Base-by-base conservation (phyloP, 2,329 filamentous ascomycete genomes). In the Westerdykella ornata region DNA sequence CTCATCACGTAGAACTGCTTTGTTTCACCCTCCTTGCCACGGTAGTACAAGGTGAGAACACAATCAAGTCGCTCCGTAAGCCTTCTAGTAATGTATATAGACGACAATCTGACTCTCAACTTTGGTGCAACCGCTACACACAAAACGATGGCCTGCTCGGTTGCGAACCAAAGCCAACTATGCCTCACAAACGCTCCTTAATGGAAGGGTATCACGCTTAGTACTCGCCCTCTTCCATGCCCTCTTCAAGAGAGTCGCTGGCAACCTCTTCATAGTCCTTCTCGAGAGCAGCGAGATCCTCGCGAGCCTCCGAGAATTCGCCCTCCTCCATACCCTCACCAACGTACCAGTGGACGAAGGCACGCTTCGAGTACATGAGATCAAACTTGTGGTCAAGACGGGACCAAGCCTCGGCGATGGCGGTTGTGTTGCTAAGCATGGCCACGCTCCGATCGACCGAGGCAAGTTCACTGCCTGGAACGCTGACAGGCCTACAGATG, bases 371-470 rank as follows among this genome's bases (percentile, higher is more conserved):
- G 75, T 85, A 84, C 82, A 85, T 85, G 57, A 85, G 81, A 57
- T 85, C 81, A 68, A 85, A 85, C 72, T 85, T 85, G 75, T 82
- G 73, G 69, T 84, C 80, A 37, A 85, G 75, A 49, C 80, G 77
- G 46, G 80, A 82, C 81, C 81, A 85, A 39, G 82, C 81, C 69
- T 85, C 81, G 45, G 81, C 78, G 52, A 85, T 85, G 60, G 81
- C 81, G 18, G 81, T 85, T 43, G 81, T 85, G 75, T 85, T 85
- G 72, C 80, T 84, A 57, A 85, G 72, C 81, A 85, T 85, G 48
- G 80, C 79, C 55, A 97, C 90, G 72, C 90, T 90, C 65, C 92
- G 90, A 80, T 92, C 87, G 70, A 97, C 90, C 76, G 94, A 89
- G 72, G 92, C 90, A 49, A 97, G 82, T 68, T 97, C 92, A 64